A percentile compares a stretch with the other conserved stretches of the same genome.
Evolutionary conservation across 176 grass and related monocot species (phyloP).

Genomic region (Eremochloa ophiuroides): DNA sequence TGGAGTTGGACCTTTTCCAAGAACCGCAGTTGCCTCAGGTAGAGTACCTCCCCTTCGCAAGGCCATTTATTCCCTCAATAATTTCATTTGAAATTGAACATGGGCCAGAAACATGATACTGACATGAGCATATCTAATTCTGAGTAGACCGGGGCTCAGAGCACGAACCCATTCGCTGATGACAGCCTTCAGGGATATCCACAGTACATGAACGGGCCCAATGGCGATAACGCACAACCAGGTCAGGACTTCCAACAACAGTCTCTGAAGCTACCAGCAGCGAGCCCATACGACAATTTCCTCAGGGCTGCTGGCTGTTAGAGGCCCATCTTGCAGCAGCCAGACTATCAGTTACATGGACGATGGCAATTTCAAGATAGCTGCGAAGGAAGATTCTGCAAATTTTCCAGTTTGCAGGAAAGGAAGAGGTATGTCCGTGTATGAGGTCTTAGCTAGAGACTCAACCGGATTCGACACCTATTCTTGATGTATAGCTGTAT

Average conservation of each 20-base stretch:
- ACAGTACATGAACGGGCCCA: constrained; percentile 18
- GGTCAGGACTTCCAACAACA: constrained; percentile 32
- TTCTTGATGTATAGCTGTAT: constrained; percentile 31
- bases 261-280: constrained; percentile 64
- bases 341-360: not conserved
- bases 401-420: not conserved
- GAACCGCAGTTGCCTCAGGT: constrained; percentile 33
- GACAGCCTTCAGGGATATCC: constrained; percentile 36
- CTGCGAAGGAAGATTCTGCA: not conserved
- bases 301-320: constrained; percentile 77
- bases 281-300: constrained; percentile 89
- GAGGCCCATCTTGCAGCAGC: not conserved
- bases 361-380: not conserved
- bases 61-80: not conserved
- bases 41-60: not conserved
- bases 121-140: not conserved
- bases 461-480: constrained; percentile 25
- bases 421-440: not conserved
- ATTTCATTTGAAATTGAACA: not conserved
- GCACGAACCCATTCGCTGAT: constrained; percentile 60
- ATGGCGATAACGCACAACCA: constrained; percentile 13
- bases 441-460: constrained; percentile 24
- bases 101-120: not conserved
- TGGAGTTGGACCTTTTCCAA: constrained; percentile 33
- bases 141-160: constrained; percentile 31